Percentiles rank a stretch among this genome's conserved stretches.
phyloP scores from a whole-genome alignment of 495 filamentous ascomycete species.

The Hyaloscypha hepaticicola region DNA sequence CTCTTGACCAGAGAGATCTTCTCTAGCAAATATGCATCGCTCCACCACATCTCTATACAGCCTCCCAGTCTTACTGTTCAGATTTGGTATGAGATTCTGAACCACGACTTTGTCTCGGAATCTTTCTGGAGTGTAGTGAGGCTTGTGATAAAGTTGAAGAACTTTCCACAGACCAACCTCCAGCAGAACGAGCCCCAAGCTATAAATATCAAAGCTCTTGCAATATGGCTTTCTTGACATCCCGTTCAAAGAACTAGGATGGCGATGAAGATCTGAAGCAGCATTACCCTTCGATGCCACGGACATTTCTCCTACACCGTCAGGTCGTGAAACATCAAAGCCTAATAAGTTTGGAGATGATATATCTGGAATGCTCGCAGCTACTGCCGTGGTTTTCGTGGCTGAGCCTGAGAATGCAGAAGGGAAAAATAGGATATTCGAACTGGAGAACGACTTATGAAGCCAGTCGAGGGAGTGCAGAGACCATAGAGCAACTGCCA shows the following conservation, averaged over 20 bases:
- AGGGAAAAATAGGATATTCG: constrained; percentile 37
- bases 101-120: constrained; percentile 35
- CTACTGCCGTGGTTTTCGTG: constrained; percentile 22
- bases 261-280: constrained; percentile 35
- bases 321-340: constrained; percentile 39
- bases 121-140: constrained; percentile 31
- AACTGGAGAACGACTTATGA: constrained; percentile 37
- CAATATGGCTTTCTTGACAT: constrained; percentile 24
- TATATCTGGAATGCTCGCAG: constrained; percentile 28
- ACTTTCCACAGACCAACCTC: constrained; percentile 59
- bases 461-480: constrained; percentile 43
- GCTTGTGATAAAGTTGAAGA: constrained; percentile 33
- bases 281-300: constrained; percentile 29
- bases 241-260: constrained; percentile 25
- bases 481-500: constrained; percentile 37
- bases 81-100: constrained; percentile 14
- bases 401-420: constrained; percentile 22
- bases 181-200: constrained; percentile 57
- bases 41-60: constrained; percentile 34
- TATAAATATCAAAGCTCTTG: constrained; percentile 53
- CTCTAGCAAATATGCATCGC: constrained; percentile 29
- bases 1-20: constrained; percentile 25
- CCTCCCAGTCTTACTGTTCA: constrained; percentile 36
- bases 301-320: constrained; percentile 36
- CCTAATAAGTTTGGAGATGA: constrained; percentile 34